These are phyloP conservation scores for Mucor piriformis DNA, from an alignment of 371 early-diverging fungal species.

Conservation along the genomic window DNA sequence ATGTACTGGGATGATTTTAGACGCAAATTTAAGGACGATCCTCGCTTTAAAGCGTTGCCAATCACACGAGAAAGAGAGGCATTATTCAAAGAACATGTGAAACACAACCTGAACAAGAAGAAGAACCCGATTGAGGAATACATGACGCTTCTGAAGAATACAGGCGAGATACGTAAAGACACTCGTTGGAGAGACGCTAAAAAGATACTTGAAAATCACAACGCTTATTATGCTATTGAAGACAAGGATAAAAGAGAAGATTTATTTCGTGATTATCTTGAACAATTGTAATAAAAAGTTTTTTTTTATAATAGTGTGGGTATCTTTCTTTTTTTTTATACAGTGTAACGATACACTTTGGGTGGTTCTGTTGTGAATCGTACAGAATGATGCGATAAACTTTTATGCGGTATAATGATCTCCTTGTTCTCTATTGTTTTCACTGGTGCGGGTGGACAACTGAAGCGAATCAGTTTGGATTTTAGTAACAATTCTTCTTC, in stretches of 20 bases:
- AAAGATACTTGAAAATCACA: conserved; percentile 58
- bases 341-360: conserved; percentile 30
- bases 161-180: conserved; percentile 47
- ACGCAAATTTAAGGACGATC: conserved; percentile 62
- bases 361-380: conserved; percentile 45
- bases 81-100: conserved; percentile 61
- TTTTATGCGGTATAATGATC: conserved; percentile 20
- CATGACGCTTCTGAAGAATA: conserved; percentile 47
- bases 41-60: conserved; percentile 51
- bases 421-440: background rate
- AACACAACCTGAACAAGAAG: conserved; percentile 33
- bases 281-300: conserved; percentile 29
- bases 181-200: conserved; percentile 63
- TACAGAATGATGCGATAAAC: conserved; percentile 37
- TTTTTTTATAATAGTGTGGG: background rate
- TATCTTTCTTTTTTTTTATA: background rate
- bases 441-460: background rate
- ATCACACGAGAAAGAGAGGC: conserved; percentile 53
- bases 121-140: conserved; percentile 45
- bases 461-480: conserved; percentile 9
- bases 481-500: conserved; percentile 35
- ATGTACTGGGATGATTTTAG: conserved; percentile 70
- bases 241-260: conserved; percentile 63
- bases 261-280: conserved; percentile 62
- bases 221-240: conserved; percentile 57